A percentile compares a stretch with the other conserved stretches of the same genome.
Conservation (phyloP, 192 early-diverging fungal species). For the Coemansia biformis region DNA sequence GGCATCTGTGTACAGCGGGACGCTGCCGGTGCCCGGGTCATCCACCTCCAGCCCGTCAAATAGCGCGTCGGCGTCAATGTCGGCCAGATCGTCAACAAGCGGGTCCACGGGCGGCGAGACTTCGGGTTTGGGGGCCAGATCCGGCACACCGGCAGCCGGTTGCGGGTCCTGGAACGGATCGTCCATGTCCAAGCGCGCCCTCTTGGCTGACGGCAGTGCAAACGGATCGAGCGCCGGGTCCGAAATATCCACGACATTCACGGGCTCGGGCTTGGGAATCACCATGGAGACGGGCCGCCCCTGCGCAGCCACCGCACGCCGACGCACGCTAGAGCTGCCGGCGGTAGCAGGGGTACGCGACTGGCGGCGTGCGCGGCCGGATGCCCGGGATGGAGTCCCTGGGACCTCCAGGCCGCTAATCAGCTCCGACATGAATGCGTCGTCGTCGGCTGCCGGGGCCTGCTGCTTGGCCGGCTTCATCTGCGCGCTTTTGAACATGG, state of each 20-base stretch:
- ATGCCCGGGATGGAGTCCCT: slow-evolving; percentile 21
- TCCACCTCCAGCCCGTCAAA: slow-evolving; percentile 25
- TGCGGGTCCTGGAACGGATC: slow-evolving; percentile 18
- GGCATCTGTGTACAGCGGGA: slow-evolving; percentile 23
- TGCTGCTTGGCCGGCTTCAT: slow-evolving; percentile 6
- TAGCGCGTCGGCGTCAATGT: slow-evolving; percentile 16
- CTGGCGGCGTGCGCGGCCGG: slow-evolving; percentile 7
- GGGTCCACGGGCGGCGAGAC: background rate
- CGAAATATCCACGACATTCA: slow-evolving; percentile 17
- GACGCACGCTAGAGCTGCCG: slow-evolving; percentile 19
- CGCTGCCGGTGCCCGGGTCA: background rate
- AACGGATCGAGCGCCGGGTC: slow-evolving; percentile 28
- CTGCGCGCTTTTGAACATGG: slow-evolving; percentile 45
- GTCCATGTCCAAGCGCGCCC: slow-evolving; percentile 12
- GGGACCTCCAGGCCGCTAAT: slow-evolving; percentile 39
- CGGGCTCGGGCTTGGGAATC: slow-evolving; percentile 11
- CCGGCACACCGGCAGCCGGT: background rate
- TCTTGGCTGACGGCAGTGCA: slow-evolving; percentile 19
- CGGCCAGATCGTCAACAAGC: slow-evolving; percentile 3
- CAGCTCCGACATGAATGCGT: slow-evolving; percentile 43
- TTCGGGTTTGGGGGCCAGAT: background rate
- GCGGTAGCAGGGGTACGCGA: background rate
- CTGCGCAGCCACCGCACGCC: slow-evolving; percentile 16
- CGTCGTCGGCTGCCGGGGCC: slow-evolving; percentile 22
- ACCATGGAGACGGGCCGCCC: background rate